These are phyloP conservation scores for Diaporthe batatas DNA, from an alignment of 2,329 filamentous ascomycete genomes.

Conservation along the genomic window DNA sequence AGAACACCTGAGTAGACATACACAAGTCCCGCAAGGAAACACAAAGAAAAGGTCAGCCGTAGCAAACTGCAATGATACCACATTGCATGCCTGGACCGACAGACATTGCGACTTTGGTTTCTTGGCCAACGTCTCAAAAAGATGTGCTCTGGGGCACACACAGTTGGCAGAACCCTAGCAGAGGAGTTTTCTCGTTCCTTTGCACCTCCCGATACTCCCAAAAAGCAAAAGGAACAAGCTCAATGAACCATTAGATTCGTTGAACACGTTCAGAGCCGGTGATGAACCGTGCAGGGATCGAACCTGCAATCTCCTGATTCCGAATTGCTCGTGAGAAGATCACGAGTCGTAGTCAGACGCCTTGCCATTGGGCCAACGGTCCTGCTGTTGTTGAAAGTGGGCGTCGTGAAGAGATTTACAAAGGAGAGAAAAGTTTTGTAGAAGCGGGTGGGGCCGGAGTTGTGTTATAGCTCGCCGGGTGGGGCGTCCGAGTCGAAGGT, in stretches of 20 bases:
- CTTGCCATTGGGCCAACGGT: constrained; percentile 56
- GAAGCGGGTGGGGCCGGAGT: constrained; percentile 4
- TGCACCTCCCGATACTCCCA: too few species aligned
- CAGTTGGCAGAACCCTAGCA: too few species aligned
- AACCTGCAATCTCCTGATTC: constrained; percentile 43
- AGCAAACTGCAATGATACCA: not conserved
- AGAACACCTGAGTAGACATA: not conserved
- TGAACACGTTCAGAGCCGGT: not conserved
- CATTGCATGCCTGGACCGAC: too few species aligned
- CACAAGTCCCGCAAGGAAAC: not conserved
- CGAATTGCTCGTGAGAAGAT: constrained; percentile 16
- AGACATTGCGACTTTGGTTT: too few species aligned
- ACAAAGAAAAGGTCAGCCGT: too few species aligned
- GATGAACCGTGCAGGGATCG: constrained; percentile 38
- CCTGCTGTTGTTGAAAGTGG: not conserved
- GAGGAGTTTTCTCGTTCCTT: not conserved
- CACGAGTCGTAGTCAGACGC: constrained; percentile 57
- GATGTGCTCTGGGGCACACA: too few species aligned
- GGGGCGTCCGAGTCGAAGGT: not conserved
- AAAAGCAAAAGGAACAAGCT: not conserved
- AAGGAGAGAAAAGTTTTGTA: constrained; percentile 21
- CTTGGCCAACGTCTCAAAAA: too few species aligned
- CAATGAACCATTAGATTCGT: rapidly evolving
- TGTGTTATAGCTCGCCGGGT: not conserved
- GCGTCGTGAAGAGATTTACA: not conserved